Percentiles rank a stretch among this genome's conserved stretches.
These are phyloP conservation scores for Nicotiana paniculata DNA, from an alignment of 257 asterid species.

Conservation along the genomic window DNA sequence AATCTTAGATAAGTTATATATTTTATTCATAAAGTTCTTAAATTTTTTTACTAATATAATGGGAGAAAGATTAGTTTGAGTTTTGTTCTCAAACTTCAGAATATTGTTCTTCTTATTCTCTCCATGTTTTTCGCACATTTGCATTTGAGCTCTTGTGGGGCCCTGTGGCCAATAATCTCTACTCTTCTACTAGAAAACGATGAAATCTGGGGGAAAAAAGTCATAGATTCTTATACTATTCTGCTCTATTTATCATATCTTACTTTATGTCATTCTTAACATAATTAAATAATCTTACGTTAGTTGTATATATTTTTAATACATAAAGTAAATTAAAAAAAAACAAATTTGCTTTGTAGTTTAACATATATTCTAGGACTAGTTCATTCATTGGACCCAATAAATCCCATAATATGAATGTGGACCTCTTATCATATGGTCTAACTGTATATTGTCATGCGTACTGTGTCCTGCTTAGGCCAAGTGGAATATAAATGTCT, in stretches of 20 bases:
- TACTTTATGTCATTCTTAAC: too few species aligned
- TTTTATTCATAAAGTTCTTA: too few species aligned
- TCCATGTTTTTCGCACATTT: too few species aligned
- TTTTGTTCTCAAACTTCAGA: too few species aligned
- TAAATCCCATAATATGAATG: neutral
- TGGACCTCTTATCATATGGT: slow-evolving; percentile 23
- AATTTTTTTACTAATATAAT: too few species aligned
- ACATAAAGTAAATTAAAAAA: neutral
- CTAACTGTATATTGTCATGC: slow-evolving; percentile 29
- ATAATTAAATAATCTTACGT: too few species aligned
- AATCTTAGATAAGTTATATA: too few species aligned
- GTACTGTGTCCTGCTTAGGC: neutral
- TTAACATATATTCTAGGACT: slow-evolving; percentile 4
- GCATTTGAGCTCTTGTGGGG: neutral
- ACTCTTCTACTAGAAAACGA: neutral
- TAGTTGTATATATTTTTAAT: too few species aligned
- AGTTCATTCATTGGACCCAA: slow-evolving; percentile 13
- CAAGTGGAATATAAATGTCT: slow-evolving; percentile 1
- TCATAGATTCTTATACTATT: neutral
- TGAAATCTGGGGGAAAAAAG: neutral
- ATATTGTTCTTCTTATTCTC: too few species aligned
- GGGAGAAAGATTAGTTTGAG: too few species aligned
- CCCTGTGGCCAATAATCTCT: neutral
- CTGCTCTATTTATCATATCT: neutral
- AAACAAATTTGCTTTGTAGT: neutral